Evolutionary conservation across 2,329 filamentous ascomycete species (phyloP), one percentile per base, ranked within the genome.

Genomic region (Aspergillus fructus): DNA sequence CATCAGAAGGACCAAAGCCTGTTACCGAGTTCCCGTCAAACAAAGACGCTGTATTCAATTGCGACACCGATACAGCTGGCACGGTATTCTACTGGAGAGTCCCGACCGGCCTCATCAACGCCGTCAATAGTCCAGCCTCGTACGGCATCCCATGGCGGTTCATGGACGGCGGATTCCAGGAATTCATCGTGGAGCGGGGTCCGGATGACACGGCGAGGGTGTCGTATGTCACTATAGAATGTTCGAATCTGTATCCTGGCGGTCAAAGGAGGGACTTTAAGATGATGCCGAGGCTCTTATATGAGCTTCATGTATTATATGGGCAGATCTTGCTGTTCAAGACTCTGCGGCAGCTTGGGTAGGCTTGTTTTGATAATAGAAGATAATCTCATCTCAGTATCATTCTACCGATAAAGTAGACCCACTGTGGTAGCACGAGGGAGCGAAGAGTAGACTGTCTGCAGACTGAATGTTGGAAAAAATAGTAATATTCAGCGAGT

Each of bases 151-250:
- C 59, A 17, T 59, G 56, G 59, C 56, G 56, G n/a, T 13, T 55
- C 3, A 61, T 61, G 56, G 49, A 61, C 9, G 59, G 59, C 17
- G 56, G 56, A 1, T 59, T 54, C n/a, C 59, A 61, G 30, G 59
- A 59, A 17, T 59, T 46, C 15, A 53, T 61, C 11, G 56, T 61
- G 3, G 56, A 59, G 15, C 48, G 21, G 27, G 27, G 39, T 3
- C 55, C 59, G 13, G 46, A 57, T 17, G 50, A 53, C 2, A 61
- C 15, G 12, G 53, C 56, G 4, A 55, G 50, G 21, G 24, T 61
- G 13, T 55, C 56, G 6, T 61, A 56, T 27, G 49, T 59, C 2
- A 47, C 33, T 3, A 21, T 59, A 30, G 56, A 59, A 24, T 61
- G 53, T 24, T 39, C 39, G 4, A 19, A 59, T 49, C 6, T 59